These are phyloP conservation scores for Coccomyxa sp. DNA, from an alignment of 139 green algal species.

Conservation along the genomic window DNA sequence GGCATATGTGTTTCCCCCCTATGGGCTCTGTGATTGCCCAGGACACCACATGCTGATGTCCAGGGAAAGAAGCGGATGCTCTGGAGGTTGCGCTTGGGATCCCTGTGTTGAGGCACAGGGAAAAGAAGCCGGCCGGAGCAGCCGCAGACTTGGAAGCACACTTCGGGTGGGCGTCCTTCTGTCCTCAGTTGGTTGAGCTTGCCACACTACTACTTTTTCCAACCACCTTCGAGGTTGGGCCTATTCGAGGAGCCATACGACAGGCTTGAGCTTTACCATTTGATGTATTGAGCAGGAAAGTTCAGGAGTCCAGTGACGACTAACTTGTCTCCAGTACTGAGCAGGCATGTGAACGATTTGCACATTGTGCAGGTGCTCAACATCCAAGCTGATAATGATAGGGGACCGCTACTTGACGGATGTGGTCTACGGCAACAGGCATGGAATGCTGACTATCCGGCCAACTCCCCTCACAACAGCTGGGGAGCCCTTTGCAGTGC, in stretches of 20 bases:
- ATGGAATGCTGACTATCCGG: slow-evolving; percentile 81
- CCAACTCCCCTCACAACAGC: slow-evolving; percentile 56
- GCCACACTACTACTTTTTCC: no score
- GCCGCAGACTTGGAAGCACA: slow-evolving; percentile 57
- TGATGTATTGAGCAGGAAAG: not conserved
- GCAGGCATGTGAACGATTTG: not conserved
- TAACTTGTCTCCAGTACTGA: not conserved
- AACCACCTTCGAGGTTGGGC: no score
- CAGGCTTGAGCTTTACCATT: no score
- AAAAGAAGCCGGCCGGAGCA: slow-evolving; percentile 84
- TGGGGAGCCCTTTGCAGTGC: slow-evolving; percentile 64
- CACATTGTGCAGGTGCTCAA: slow-evolving; percentile 42
- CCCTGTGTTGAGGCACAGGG: slow-evolving; percentile 69
- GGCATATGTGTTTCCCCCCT: not conserved
- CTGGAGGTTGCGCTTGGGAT: slow-evolving; percentile 77
- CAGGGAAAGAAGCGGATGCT: slow-evolving; percentile 67
- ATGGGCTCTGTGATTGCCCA: not conserved
- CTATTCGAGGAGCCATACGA: no score
- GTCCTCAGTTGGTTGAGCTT: no score
- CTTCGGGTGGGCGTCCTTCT: slow-evolving; percentile 43
- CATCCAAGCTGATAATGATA: slow-evolving; percentile 71
- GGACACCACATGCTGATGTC: not conserved
- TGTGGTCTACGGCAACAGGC: slow-evolving; percentile 82
- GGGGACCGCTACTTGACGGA: slow-evolving; percentile 90
- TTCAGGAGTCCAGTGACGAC: no score